Evolutionary conservation across 2,329 filamentous ascomycete species (phyloP).

Genomic region (Colletotrichum sp.): DNA sequence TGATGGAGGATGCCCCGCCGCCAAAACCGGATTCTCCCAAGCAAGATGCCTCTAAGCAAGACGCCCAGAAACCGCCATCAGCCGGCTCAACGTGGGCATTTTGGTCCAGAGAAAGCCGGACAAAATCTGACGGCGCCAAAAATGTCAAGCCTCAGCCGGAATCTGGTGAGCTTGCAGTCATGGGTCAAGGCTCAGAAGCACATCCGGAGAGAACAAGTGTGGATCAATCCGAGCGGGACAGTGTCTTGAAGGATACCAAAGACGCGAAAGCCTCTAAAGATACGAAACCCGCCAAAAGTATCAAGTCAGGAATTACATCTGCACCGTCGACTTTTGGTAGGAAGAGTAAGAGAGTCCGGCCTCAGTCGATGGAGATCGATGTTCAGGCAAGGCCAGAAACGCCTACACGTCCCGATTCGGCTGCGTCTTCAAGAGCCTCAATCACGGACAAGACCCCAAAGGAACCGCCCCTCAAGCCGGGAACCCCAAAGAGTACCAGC

Average conservation of each 20-base stretch:
- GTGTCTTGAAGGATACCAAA: conserved; percentile 35
- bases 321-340: conserved; percentile 33
- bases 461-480: conserved; percentile 7
- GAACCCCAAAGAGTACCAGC: conserved; percentile 5
- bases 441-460: conserved; percentile 27
- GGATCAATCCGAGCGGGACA: conserved; percentile 35
- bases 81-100: conserved; percentile 79
- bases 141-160: conserved; percentile 34
- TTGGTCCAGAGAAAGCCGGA: conserved; percentile 68
- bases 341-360: conserved; percentile 50
- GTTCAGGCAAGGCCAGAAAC: conserved; percentile 38
- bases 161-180: conserved; percentile 60
- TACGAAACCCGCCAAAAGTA: conserved; percentile 12
- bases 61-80: conserved; percentile 43
- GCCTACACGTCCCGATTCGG: conserved; percentile 34
- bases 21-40: conserved; percentile 25
- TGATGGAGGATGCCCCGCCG: conserved; percentile 46
- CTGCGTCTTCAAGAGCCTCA: conserved; percentile 24
- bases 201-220: conserved; percentile 56
- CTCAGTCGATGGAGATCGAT: conserved; percentile 54
- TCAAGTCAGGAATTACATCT: conserved; percentile 28
- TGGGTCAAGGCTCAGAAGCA: conserved; percentile 61
- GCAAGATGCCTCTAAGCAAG: conserved; percentile 27
- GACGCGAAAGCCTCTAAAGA: conserved; percentile 18
- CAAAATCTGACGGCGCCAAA: conserved; percentile 36